Evolutionary conservation across 305 asterid species (phyloP), one percentile per base, ranked within the genome.

Genomic region (Petunia hybrid): DNA sequence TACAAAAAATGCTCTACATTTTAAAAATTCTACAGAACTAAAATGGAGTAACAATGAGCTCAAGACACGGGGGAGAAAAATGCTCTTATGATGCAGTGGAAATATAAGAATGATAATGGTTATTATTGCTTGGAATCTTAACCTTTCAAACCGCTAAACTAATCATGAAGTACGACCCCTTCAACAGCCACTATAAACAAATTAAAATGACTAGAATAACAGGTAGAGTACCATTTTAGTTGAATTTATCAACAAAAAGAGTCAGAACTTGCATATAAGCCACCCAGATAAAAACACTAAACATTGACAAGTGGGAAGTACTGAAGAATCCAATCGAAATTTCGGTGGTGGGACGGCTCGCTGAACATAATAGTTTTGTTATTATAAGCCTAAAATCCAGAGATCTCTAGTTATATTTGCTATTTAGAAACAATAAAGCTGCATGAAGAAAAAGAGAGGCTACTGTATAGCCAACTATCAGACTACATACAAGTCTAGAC

Each of bases 221-320:
- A 77, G 63, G 80, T 46, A 22, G 31, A 22, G 31, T 22, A 22
- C 31, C 31, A 56, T 59, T 81, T 81, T 81, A 79, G 74, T 75
- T 79, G 68, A 80, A 41, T 62, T 73, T 67, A 56, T 73, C 42
- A 64, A 75, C 55, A 43, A 66, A 36, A 66, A 62, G 51, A 16
- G 53, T 57, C 80, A 67, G 77, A 61, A 56, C 40, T 41, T 66
- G 80, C 81, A 81, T 60, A 77, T 42, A 63, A 82, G 41, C 81
- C 82, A 67, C 75, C 80, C 51, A 84, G 53, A 69, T 69, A 45
- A 68, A 68, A 64, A 16, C 62, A 51, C 7, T 79, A 80, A 86
- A 46, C 80, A 84, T 12, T 51, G 59, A 40, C 6, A 69, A 86
- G 87, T 86, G 89, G 87, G 53, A 53, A 80, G 85, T 61, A 84